Conservation (phyloP, 2,329 filamentous ascomycete species). For the Beauveria rudraprayagi region DNA sequence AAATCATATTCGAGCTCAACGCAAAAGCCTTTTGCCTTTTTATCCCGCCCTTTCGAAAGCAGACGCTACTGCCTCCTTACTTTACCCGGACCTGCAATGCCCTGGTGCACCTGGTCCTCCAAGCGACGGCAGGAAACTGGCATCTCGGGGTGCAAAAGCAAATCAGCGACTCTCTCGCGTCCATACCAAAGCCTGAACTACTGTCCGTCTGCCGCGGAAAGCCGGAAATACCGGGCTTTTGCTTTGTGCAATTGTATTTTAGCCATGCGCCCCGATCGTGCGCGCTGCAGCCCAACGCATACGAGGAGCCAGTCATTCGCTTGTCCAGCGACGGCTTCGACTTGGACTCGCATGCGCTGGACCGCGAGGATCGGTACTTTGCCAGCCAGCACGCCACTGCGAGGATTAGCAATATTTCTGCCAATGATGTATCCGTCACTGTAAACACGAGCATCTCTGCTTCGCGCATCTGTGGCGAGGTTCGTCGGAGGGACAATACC, state of each 20-base stretch:
- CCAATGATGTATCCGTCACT: not conserved
- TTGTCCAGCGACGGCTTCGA: not conserved
- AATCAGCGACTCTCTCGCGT: not conserved
- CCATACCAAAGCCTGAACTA: not conserved
- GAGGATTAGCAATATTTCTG: not conserved
- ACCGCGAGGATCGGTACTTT: not conserved
- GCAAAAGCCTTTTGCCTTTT: not conserved
- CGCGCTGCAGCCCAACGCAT: not conserved
- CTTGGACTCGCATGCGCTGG: not conserved
- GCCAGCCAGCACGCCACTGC: not conserved
- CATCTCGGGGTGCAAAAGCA: not conserved
- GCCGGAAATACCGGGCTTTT: not conserved
- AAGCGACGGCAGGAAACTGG: not conserved
- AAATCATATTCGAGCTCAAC: not conserved
- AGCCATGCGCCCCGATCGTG: not conserved
- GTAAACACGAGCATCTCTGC: not conserved
- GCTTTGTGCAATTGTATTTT: not conserved
- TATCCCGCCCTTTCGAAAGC: not conserved
- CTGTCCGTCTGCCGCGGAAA: not conserved
- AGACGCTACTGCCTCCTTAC: too few species aligned
- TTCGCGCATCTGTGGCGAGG: not conserved
- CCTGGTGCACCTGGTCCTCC: not conserved
- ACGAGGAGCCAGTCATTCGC: not conserved
- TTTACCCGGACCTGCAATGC: not conserved
- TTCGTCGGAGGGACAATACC: not conserved